Conservation (phyloP, 2,329 filamentous ascomycete genomes). For the Aspergillus fischeri region DNA sequence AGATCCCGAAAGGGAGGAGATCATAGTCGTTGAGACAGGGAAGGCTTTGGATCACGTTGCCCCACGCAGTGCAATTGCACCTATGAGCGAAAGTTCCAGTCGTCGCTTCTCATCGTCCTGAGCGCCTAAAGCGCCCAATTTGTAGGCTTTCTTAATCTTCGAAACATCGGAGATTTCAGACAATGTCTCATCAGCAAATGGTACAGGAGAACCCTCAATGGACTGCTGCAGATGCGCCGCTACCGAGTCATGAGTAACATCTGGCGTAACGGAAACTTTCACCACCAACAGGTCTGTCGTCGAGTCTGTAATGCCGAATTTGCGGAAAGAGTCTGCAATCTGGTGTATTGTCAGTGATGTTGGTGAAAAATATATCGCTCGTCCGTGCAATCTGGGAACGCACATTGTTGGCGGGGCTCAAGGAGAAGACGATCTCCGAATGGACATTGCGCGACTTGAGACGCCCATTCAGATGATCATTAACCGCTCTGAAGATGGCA, state of each 20-base stretch:
- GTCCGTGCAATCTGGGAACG: slow-evolving; percentile 13
- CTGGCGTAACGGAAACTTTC: slow-evolving; percentile 63
- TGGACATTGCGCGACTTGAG: slow-evolving; percentile 82
- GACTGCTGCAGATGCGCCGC: slow-evolving; percentile 57
- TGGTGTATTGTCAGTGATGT: slow-evolving; percentile 35
- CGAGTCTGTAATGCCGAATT: slow-evolving; percentile 71
- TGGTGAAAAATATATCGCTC: not conserved
- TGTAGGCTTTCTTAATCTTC: slow-evolving; percentile 81
- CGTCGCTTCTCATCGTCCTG: slow-evolving; percentile 21
- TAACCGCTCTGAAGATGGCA: slow-evolving; percentile 73
- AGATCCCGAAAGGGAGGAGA: not conserved
- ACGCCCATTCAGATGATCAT: slow-evolving; percentile 55
- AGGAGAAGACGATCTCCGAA: slow-evolving; percentile 76
- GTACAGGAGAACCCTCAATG: slow-evolving; percentile 58
- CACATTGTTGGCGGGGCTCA: slow-evolving; percentile 81
- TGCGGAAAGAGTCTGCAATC: slow-evolving; percentile 89
- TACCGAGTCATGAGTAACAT: slow-evolving; percentile 45
- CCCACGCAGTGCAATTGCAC: slow-evolving; percentile 73
- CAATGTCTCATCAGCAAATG: slow-evolving; percentile 63
- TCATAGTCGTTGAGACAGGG: not conserved
- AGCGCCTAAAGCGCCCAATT: slow-evolving; percentile 60
- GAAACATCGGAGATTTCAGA: slow-evolving; percentile 57
- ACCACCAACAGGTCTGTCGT: slow-evolving; percentile 73
- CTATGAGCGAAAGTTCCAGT: slow-evolving; percentile 66
- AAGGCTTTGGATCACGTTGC: slow-evolving; percentile 29